Percentiles rank a stretch among this genome's conserved stretches.
phyloP scores from a whole-genome alignment of 441 rosid genomes.

The Populus trichocarpa region DNA sequence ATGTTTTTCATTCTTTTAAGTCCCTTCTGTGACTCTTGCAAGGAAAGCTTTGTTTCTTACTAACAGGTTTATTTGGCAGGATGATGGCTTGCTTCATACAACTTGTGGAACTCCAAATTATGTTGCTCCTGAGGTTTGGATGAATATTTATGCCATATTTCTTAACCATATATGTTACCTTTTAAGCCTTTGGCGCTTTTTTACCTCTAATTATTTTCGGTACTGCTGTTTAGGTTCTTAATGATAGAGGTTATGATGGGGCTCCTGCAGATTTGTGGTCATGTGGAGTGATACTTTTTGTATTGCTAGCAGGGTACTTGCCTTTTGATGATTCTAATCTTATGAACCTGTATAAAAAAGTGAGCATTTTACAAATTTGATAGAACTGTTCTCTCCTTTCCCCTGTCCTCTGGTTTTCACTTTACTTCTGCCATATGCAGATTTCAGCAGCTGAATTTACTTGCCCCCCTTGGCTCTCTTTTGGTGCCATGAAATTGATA shows the following conservation, averaged over 20 bases:
- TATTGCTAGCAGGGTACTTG: conserved; percentile 95
- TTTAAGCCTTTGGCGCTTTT: conserved; percentile 1
- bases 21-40: background rate
- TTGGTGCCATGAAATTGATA: conserved; percentile 73
- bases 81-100: conserved; percentile 94
- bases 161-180: background rate
- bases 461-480: conserved; percentile 93
- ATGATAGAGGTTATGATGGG: conserved; percentile 95
- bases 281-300: conserved; percentile 97
- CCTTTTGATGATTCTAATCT: conserved; percentile 97
- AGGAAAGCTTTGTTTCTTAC: conserved; percentile 14
- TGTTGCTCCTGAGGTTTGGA: conserved; percentile 89
- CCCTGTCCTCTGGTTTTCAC: conserved; percentile 16
- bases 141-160: conserved; percentile 17
- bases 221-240: conserved; percentile 65
- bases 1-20: background rate
- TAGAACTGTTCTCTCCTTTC: conserved; percentile 10
- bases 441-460: conserved; percentile 87
- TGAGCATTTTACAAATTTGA: conserved; percentile 44
- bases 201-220: conserved; percentile 2
- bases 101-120: conserved; percentile 98
- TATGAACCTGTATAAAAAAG: conserved; percentile 86
- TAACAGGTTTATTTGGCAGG: conserved; percentile 40
- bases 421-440: conserved; percentile 34
- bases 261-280: conserved; percentile 98